Evolutionary conservation across 176 grass and related monocot species (phyloP).

Genomic region (Carex littledalei): DNA sequence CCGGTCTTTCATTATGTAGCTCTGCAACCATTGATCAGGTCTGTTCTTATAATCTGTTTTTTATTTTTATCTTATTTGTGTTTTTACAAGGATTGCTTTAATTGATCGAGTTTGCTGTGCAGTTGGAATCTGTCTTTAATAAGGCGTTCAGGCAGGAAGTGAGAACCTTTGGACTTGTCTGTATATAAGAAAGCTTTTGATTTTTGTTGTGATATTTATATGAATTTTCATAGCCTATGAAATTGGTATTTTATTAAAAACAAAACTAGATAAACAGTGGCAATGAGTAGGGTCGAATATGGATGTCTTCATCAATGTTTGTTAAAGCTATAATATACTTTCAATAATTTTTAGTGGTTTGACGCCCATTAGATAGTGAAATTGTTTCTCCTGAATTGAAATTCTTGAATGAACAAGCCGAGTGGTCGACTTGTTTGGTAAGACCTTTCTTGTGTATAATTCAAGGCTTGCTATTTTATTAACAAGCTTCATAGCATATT

Average conservation of each 20-base stretch:
- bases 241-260: slow-evolving; percentile 20
- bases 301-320: slow-evolving; percentile 1
- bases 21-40: slow-evolving; percentile 15
- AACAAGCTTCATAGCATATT: neutral
- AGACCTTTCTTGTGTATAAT: neutral
- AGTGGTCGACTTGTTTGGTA: neutral
- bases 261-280: slow-evolving; percentile 2
- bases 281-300: neutral
- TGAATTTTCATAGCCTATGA: slow-evolving; percentile 27
- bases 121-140: slow-evolving; percentile 11
- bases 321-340: slow-evolving; percentile 19
- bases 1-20: slow-evolving; percentile 11
- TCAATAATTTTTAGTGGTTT: neutral
- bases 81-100: neutral
- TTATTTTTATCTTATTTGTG: neutral
- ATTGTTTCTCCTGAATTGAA: neutral
- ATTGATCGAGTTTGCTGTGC: slow-evolving; percentile 4
- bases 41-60: neutral
- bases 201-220: slow-evolving; percentile 24
- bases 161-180: slow-evolving; percentile 4
- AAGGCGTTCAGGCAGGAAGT: neutral
- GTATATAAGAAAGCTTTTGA: slow-evolving; percentile 27
- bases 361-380: neutral
- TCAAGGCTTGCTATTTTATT: neutral
- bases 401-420: neutral